phyloP scores from a whole-genome alignment of 257 asterid genomes.

The Solanum etuberosum region DNA sequence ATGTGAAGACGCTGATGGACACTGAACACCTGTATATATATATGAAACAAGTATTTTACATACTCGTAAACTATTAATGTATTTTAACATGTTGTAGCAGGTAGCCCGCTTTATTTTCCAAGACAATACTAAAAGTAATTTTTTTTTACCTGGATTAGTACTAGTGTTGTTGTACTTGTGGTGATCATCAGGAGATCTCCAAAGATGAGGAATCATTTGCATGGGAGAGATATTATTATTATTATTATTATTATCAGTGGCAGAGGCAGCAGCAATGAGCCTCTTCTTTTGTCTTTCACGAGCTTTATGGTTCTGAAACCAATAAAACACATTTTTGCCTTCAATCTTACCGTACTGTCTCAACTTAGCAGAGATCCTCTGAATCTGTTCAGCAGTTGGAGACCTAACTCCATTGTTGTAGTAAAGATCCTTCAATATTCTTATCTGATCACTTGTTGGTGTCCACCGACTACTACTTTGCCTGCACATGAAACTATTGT shows the following conservation, averaged over 20 bases:
- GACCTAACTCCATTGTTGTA: constrained; percentile 95
- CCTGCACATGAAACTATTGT: constrained; percentile 39
- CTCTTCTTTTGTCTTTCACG: constrained; percentile 95
- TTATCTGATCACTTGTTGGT: constrained; percentile 84
- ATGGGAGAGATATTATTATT: background rate
- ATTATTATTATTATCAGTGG: background rate
- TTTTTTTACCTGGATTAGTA: background rate
- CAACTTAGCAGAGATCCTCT: constrained; percentile 78
- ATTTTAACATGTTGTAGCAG: background rate
- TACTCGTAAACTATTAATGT: background rate
- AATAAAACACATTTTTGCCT: constrained; percentile 91
- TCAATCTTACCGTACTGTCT: constrained; percentile 96
- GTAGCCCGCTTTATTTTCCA: background rate
- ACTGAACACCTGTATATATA: constrained; percentile 28
- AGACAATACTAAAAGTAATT: background rate
- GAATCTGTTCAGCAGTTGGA: constrained; percentile 91
- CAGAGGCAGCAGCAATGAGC: constrained; percentile 29
- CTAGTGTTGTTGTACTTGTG: constrained; percentile 14
- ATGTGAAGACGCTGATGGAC: constrained; percentile 34
- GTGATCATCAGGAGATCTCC: constrained; percentile 14
- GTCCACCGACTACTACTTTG: constrained; percentile 95
- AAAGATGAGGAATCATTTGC: constrained; percentile 6
- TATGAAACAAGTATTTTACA: background rate
- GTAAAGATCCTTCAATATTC: constrained; percentile 87
- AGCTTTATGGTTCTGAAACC: constrained; percentile 99